Conservation (phyloP, 1,284 basidiomycete species). For the Uromyces viciae-fabae region DNA sequence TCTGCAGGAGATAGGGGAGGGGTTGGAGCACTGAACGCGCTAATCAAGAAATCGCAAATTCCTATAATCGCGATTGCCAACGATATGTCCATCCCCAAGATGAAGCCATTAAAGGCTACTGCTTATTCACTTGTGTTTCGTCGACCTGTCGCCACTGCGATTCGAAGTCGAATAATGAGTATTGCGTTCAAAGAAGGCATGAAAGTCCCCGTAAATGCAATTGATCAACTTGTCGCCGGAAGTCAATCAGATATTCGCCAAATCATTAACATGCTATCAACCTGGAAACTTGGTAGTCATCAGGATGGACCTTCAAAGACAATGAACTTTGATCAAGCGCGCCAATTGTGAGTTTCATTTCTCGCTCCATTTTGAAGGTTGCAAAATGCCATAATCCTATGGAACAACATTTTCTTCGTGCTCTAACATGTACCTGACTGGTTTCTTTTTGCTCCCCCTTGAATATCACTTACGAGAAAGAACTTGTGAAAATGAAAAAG, state of each 20-base stretch:
- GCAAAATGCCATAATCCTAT: background rate
- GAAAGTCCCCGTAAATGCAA: conserved; percentile 80
- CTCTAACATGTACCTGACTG: background rate
- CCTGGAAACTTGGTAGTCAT: conserved; percentile 74
- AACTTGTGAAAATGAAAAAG: conserved; percentile 83
- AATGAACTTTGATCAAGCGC: conserved; percentile 87
- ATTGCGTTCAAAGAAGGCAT: conserved; percentile 89
- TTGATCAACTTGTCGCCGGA: conserved; percentile 84
- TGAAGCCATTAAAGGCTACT: conserved; percentile 76
- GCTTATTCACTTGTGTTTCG: conserved; percentile 74
- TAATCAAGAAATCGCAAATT: conserved; percentile 92
- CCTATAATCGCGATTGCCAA: conserved; percentile 99
- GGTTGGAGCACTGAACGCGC: conserved; percentile 80
- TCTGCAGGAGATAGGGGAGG: conserved; percentile 94
- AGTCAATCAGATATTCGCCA: conserved; percentile 93
- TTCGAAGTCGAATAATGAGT: conserved; percentile 80
- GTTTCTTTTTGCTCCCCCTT: conserved; percentile 22
- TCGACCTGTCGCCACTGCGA: conserved; percentile 69
- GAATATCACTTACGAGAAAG: too few species aligned
- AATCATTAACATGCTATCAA: conserved; percentile 95
- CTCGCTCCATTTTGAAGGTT: background rate
- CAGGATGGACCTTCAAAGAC: conserved; percentile 54
- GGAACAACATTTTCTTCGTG: background rate
- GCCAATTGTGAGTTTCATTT: conserved; percentile 64
- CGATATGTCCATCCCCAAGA: conserved; percentile 76